These are phyloP conservation scores for Eucalyptus decipiens DNA, from an alignment of 345 rosid genomes.

Conservation along the genomic window DNA sequence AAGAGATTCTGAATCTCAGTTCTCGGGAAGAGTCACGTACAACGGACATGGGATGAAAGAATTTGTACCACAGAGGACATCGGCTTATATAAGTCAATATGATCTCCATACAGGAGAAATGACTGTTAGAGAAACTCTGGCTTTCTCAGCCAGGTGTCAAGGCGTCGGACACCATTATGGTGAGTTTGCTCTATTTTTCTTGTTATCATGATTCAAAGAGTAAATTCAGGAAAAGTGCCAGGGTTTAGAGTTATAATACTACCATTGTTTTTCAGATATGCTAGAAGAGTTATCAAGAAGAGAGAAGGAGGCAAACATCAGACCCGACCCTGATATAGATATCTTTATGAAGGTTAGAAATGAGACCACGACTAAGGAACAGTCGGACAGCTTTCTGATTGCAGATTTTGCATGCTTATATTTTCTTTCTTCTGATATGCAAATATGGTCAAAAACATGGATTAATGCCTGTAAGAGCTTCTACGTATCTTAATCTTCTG, in stretches of 20 bases:
- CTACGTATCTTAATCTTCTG: background rate
- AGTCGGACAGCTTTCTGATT: background rate
- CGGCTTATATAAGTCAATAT: constrained; percentile 51
- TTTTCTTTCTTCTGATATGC: background rate
- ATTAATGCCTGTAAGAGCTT: background rate
- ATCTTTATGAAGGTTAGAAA: constrained; percentile 58
- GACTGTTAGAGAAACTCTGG: constrained; percentile 60
- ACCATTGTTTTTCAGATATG: constrained; percentile 26
- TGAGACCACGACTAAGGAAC: background rate
- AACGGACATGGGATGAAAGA: constrained; percentile 58
- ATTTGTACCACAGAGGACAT: constrained; percentile 46
- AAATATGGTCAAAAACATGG: background rate
- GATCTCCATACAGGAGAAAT: constrained; percentile 50
- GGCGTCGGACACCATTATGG: constrained; percentile 54
- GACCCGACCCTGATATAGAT: constrained; percentile 84
- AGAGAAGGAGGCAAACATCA: constrained; percentile 69
- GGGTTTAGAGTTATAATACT: background rate
- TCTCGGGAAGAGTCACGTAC: constrained; percentile 40
- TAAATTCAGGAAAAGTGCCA: background rate
- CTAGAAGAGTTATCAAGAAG: constrained; percentile 56
- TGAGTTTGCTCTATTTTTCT: background rate
- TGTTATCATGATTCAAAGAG: background rate
- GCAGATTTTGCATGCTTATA: background rate
- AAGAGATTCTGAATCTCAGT: constrained; percentile 3
- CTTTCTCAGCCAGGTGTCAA: constrained; percentile 58